phyloP scores from a whole-genome alignment of 129 eudicot species.

The Glebionis coronaria region DNA sequence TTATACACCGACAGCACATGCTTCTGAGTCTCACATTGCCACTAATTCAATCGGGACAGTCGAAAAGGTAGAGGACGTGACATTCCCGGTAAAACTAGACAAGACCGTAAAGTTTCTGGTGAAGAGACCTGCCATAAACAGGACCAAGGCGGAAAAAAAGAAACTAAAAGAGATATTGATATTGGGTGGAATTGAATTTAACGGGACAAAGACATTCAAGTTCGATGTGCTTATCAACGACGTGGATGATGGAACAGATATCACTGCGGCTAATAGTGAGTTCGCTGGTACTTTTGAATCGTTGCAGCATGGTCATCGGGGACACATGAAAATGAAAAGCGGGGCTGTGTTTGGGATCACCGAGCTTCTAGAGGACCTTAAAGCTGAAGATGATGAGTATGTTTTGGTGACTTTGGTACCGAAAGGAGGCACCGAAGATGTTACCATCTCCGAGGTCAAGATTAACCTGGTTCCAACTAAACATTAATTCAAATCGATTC shows the following conservation, averaged over 20 bases:
- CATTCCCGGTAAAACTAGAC: slow-evolving; percentile 10
- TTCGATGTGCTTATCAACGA: slow-evolving; percentile 8
- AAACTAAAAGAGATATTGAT: not conserved
- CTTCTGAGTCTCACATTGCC: not conserved
- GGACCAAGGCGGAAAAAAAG: slow-evolving; percentile 7
- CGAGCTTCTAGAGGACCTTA: slow-evolving; percentile 8
- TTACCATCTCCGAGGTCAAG: no score
- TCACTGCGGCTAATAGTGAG: not conserved
- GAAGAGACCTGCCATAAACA: not conserved
- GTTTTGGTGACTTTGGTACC: no score
- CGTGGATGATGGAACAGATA: not conserved
- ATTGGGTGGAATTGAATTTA: not conserved
- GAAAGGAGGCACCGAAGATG: no score
- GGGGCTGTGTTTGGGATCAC: slow-evolving; percentile 16
- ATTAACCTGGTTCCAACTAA: no score
- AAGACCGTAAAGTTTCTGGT: slow-evolving; percentile 5
- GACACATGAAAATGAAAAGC: not conserved
- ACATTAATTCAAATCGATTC: no score
- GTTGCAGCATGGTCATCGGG: not conserved
- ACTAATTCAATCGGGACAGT: not conserved
- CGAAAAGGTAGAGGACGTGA: not conserved
- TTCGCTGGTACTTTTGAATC: slow-evolving; percentile 11
- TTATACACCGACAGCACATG: not conserved
- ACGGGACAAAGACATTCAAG: not conserved
- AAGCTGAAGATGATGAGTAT: no score